Base-by-base conservation (phyloP, 169 alveolate species). In the Plasmodium knowlesi region DNA sequence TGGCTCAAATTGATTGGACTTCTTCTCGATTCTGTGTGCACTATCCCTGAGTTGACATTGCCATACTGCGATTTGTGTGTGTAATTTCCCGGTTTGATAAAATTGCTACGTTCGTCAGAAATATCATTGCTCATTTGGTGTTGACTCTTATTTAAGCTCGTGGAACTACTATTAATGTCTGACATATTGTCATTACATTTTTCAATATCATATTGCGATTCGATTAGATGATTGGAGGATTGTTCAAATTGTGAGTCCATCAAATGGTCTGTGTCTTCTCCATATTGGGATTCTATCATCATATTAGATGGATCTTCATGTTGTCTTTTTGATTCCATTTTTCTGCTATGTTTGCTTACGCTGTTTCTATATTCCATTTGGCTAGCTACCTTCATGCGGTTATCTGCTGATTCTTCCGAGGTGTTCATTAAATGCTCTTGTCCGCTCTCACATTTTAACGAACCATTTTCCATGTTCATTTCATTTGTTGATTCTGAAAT, bases 281-380 rank as follows among this genome's bases (percentile, higher is more conserved):
- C 74, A 22, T 16, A 53, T 4, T 37, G 28, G 34, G 74, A 28
- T 28, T 81, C 74, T 25, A 37, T 16, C n/a, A 50, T 25, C 19
- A 37, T 22, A 14, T 53, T 50, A 22, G 25, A n/a, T 50, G 41
- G 54, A 46, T n/a, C 39, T 81, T 50, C 71, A 50, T 53, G 39
- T 78, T 81, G 22, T 3, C 71, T 50, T 28, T 53, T 37, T 53
- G 74, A 81, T 50, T 53, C 19, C 19, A 28, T 19, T 25, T 50
- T 53, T 46, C 37, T 81, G 89, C n/a, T 81, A 6, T 19, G 79
- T 14, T 25, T 81, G 32, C 32, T 2, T 14, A 81, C 10, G 10
- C 78, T 53, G 67, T 39, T 81, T 37, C 89, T 53, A 25, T 81
- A 37, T 81, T 81, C 74, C 78, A 81, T 81, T n/a, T 50, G 78